Base-by-base conservation (phyloP, 176 grass and related monocot species). In the Urochloa ruziziensis region DNA sequence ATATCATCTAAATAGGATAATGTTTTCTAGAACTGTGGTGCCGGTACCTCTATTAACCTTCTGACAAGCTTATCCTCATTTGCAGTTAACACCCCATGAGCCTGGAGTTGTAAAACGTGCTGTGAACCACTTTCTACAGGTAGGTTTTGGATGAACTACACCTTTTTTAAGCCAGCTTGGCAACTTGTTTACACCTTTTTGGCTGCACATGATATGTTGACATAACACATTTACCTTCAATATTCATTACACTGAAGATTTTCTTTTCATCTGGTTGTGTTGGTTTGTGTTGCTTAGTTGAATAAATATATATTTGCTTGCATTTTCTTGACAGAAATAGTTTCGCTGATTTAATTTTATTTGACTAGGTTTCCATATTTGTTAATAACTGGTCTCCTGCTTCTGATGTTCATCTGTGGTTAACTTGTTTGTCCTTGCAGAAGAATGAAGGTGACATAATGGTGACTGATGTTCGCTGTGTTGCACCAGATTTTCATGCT, bases 51-150 rank as follows among this genome's bases (percentile, higher is more conserved):
- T 24, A 80, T 24, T 70, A 36, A 69, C 39, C 25, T 81, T 46
- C 62, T 81, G 30, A 32, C 21, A 18, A 75, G 12, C 60, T 48
- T 75, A 36, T 70, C 11, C 27, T 9, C n/a, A 54, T 85, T 70
- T 90, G 75, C 82, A 98, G 93, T 89, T 98, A 77, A 73, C 93
- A 78, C 93, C 96, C 52, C 96, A 98, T 90, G 96, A 98, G 52
- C 89, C 93, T 68, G 87, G 82, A 86, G 93, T 95, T 84, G 96
- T 98, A 43, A 95, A 88, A 83, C 91, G 91, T 57, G 96, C 93
- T 86, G 86, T 98, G 67, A 98, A 95, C 64, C 93, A 98, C 79
- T 98, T 98, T 86, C 83, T 98, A 86, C 93, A 92, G 83, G 96
- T 93, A 83, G 62, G 82, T 87, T 86, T 69, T 66, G 67, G 1